Percentiles rank a stretch among this genome's conserved stretches.
phyloP scores from a whole-genome alignment of 2,329 filamentous ascomycete species.

The Chalara sp. region DNA sequence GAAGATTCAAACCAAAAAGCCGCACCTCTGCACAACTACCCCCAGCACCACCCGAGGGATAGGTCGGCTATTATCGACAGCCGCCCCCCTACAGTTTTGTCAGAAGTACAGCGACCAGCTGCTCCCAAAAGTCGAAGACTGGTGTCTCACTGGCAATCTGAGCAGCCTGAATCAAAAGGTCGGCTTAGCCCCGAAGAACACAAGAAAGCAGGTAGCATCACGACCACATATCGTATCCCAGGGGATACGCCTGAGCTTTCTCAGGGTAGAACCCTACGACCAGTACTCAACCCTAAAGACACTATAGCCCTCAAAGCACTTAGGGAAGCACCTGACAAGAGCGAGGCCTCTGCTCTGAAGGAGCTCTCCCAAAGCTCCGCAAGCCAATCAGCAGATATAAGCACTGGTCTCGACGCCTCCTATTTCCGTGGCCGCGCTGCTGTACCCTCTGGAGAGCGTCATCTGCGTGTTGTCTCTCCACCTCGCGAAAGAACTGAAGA shows the following conservation, averaged over 20 bases:
- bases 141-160: slow-evolving; percentile 1
- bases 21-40: slow-evolving; percentile 34
- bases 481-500: slow-evolving; percentile 58
- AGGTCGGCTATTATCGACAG: slow-evolving; percentile 64
- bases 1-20: slow-evolving; percentile 20
- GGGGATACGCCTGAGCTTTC: slow-evolving; percentile 14
- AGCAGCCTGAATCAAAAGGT: not conserved
- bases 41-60: slow-evolving; percentile 61
- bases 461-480: slow-evolving; percentile 62
- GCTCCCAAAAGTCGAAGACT: slow-evolving; percentile 7
- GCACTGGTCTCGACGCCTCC: slow-evolving; percentile 14
- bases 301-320: slow-evolving; percentile 26
- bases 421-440: slow-evolving; percentile 21
- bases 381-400: slow-evolving; percentile 13
- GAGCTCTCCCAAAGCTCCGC: slow-evolving; percentile 6
- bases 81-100: slow-evolving; percentile 2
- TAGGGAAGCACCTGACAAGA: slow-evolving; percentile 22
- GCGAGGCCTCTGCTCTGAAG: slow-evolving; percentile 13
- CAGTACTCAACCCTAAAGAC: slow-evolving; percentile 27
- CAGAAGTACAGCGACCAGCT: not conserved
- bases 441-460: slow-evolving; percentile 14
- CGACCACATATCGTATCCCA: slow-evolving; percentile 17
- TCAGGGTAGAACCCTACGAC: slow-evolving; percentile 13
- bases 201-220: slow-evolving; percentile 8
- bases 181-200: slow-evolving; percentile 5